Conservation (phyloP, 2,329 filamentous ascomycete species). For the Paracorniculantispora psalliotae region DNA sequence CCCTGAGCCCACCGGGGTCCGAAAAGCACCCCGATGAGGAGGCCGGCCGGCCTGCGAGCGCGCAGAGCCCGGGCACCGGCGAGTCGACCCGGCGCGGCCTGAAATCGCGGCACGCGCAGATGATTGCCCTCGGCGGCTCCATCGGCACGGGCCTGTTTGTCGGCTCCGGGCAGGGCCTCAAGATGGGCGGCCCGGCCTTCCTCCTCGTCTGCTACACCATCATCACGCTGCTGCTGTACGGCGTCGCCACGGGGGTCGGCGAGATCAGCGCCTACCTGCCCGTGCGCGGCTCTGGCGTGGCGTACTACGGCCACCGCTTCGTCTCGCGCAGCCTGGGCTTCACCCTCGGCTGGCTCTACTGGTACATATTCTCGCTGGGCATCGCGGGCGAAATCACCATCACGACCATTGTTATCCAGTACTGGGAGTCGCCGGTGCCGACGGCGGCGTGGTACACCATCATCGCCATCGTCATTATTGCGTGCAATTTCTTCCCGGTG, state of each 20-base stretch:
- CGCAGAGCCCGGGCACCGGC: background rate
- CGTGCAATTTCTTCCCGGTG: conserved; percentile 27
- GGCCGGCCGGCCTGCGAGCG: background rate
- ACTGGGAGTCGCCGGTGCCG: conserved; percentile 17
- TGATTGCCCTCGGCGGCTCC: conserved; percentile 35
- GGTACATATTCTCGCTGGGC: conserved; percentile 28
- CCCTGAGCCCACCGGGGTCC: background rate
- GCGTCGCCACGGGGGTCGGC: conserved; percentile 43
- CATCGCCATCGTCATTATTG: conserved; percentile 17
- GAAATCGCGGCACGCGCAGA: conserved; percentile 46
- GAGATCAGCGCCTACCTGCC: conserved; percentile 28
- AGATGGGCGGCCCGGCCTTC: conserved; percentile 32
- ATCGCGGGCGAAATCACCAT: conserved; percentile 18
- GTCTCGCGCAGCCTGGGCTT: conserved; percentile 29
- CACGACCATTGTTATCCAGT: conserved; percentile 19
- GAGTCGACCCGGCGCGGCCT: conserved; percentile 13
- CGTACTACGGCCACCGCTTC: conserved; percentile 22
- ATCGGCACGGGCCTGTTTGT: conserved; percentile 34
- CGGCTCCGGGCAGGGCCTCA: conserved; percentile 49
- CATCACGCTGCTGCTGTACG: conserved; percentile 50
- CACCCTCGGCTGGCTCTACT: conserved; percentile 39
- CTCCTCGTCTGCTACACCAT: conserved; percentile 43
- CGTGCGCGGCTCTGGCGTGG: conserved; percentile 19
- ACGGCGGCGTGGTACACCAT: conserved; percentile 19
- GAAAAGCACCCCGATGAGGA: conserved; percentile 4